A percentile compares a stretch with the other conserved stretches of the same genome.
Conservation (phyloP, 1,284 basidiomycete species). For the Apiotrichum gracile region DNA sequence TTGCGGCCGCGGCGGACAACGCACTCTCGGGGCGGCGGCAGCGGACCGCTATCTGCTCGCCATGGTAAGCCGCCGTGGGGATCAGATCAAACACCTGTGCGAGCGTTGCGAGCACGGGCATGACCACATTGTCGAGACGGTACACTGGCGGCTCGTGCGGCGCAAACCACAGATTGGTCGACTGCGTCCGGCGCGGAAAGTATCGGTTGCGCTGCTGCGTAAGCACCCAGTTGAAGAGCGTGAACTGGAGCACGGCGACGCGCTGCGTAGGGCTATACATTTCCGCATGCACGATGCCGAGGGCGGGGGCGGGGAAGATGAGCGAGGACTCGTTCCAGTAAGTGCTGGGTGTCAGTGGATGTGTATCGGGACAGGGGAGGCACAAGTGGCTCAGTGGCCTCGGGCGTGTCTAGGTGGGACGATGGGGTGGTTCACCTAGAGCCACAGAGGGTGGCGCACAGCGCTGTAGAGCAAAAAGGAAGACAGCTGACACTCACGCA, state of each 20-base stretch:
- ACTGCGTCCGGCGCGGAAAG: not conserved
- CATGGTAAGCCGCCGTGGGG: not conserved
- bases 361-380: not conserved
- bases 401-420: too few relatives aligned
- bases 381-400: too few relatives aligned
- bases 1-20: conserved; percentile 1
- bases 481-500: too few relatives aligned
- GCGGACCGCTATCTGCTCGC: conserved; percentile 1
- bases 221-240: conserved; percentile 7
- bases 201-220: not conserved
- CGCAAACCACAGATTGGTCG: conserved; percentile 1
- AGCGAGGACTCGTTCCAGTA: conserved; percentile 1
- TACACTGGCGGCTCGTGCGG: not conserved
- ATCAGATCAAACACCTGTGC: conserved; percentile 11
- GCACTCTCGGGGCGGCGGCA: conserved; percentile 7
- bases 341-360: not conserved
- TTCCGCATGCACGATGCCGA: not conserved
- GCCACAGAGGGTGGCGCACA: too few relatives aligned
- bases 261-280: conserved; percentile 1
- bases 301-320: not conserved
- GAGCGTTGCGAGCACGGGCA: not conserved
- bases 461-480: too few relatives aligned
- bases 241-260: conserved; percentile 1
- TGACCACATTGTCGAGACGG: not conserved
- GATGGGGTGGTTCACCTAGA: too few relatives aligned